These are phyloP conservation scores for Backusella psychrophila DNA, from an alignment of 192 early-diverging fungal species.

Conservation along the genomic window DNA sequence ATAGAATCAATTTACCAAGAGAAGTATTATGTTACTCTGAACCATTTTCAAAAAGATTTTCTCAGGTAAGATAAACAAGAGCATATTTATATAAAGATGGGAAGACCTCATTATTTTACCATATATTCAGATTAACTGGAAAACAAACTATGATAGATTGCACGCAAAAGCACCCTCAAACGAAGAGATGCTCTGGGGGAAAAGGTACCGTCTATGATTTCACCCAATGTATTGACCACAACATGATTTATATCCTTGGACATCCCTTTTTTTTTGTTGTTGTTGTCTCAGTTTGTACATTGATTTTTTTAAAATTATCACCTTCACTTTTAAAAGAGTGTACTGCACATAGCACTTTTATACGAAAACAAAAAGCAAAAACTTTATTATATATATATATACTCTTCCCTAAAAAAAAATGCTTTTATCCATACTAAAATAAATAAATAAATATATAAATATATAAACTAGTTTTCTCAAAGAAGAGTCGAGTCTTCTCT, in stretches of 20 bases:
- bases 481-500: no score
- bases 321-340: no score
- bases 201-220: neutral
- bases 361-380: no score
- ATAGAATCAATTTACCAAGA: neutral
- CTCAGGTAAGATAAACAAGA: neutral
- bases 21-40: neutral
- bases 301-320: no score
- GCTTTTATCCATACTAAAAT: no score
- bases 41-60: constrained; percentile 1
- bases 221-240: neutral
- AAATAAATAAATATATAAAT: neutral
- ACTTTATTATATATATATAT: no score
- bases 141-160: neutral
- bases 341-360: no score
- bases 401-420: no score
- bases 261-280: no score
- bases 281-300: no score
- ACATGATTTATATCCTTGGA: neutral
- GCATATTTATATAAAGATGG: neutral
- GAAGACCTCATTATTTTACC: neutral
- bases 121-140: neutral
- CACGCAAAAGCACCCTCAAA: neutral
- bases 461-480: no score
- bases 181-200: neutral